phyloP scores from a whole-genome alignment of 352 stramenopile genomes.

The Globisporangium orthogonon region DNA sequence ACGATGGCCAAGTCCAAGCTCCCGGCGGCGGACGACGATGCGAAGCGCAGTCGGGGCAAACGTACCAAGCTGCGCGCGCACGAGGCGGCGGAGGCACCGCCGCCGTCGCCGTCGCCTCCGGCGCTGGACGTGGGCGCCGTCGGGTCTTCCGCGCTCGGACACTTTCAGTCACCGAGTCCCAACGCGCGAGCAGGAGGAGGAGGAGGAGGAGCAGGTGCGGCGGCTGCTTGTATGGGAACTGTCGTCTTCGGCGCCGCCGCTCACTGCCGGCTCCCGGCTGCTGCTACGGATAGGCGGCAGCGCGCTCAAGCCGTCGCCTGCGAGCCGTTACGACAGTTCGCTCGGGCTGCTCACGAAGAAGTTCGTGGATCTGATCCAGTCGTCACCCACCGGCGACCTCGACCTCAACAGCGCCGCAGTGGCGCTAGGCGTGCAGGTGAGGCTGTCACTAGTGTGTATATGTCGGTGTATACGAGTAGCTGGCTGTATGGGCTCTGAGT shows the following conservation, averaged over 20 bases:
- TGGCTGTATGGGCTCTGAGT: background rate
- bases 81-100: slow-evolving; percentile 20
- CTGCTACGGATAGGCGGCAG: slow-evolving; percentile 9
- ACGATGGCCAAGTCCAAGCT: slow-evolving; percentile 58
- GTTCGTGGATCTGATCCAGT: slow-evolving; percentile 94
- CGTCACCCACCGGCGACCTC: slow-evolving; percentile 80
- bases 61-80: slow-evolving; percentile 44
- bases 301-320: slow-evolving; percentile 54
- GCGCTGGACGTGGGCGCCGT: slow-evolving; percentile 12
- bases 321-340: slow-evolving; percentile 93
- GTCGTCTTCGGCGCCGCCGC: background rate
- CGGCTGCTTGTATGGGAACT: background rate
- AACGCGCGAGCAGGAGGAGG: slow-evolving; percentile 33
- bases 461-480: background rate
- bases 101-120: slow-evolving; percentile 7
- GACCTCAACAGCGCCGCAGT: slow-evolving; percentile 93
- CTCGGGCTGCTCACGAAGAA: slow-evolving; percentile 95
- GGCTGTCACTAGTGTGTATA: background rate
- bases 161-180: slow-evolving; percentile 45
- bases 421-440: slow-evolving; percentile 72
- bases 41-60: slow-evolving; percentile 59
- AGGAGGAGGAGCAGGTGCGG: slow-evolving; percentile 19
- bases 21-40: slow-evolving; percentile 35
- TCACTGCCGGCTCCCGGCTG: background rate
- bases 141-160: slow-evolving; percentile 18